Base-by-base conservation (phyloP, 805 yeast genomes). In the Lachancea quebecensis region DNA sequence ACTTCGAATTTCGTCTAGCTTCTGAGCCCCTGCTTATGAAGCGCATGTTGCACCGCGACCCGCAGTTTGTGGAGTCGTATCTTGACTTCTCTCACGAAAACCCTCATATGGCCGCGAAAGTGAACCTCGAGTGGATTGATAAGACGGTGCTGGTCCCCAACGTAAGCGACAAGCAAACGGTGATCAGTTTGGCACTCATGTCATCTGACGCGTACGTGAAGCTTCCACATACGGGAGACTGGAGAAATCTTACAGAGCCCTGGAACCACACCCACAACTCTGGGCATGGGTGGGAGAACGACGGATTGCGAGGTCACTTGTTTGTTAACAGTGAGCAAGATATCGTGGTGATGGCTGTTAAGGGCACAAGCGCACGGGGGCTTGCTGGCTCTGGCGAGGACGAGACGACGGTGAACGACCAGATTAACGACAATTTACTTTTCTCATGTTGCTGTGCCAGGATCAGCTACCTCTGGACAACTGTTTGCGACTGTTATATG, bases 371-470 rank as follows among this genome's bases (percentile, higher is more conserved):
- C 41, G 95, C 97, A 0, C 85, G 89, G 0, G 79, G 82, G 3
- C 57, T 82, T 10, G 76, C 77, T 1, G 95, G 87, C 16, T 83
- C 96, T 0, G 84, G 86, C 0, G 78, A 75, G 2, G 81, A 79
- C 47, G 96, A 84, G 41, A 91, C 98, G 0, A 82, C 85, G 0
- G 78, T 73, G 0, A 81, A 78, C 48, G 99, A 93, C 61, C 88
- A 86, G 62, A 64, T 74, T 27, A 93, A 91, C 61, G 98, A 93
- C 62, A 93, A 93, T 58, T 59, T 91, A 46, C 66, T 93, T 31
- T 93, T 93, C 61, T 85, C 95, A 10, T 93, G 99, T 64, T 93
- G 99, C 63, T 93, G 99, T 67, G 98, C 96, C 0, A 74, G 97
- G 33, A 83, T 91, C 1, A 78, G 93, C 33, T 89, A 88, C 52